Conservation (phyloP, 352 stramenopile species). For the Pythium aquatile region DNA sequence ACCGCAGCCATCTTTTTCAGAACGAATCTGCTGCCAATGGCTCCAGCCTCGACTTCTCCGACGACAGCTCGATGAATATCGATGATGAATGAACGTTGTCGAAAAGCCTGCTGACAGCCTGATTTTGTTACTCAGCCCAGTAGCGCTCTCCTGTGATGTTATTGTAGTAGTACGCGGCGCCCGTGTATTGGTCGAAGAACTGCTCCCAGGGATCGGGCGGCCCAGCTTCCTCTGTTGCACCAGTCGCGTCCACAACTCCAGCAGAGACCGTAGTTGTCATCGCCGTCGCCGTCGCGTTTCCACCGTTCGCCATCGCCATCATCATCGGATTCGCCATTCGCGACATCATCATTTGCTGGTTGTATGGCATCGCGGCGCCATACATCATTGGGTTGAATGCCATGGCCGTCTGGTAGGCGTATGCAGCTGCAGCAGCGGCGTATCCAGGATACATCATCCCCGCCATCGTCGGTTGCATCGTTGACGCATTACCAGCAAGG, state of each 20-base stretch:
- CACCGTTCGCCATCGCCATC: slow-evolving; percentile 16
- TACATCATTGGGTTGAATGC: slow-evolving; percentile 53
- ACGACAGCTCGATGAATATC: slow-evolving; percentile 77
- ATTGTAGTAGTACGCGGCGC: slow-evolving; percentile 88
- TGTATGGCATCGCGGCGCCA: slow-evolving; percentile 41
- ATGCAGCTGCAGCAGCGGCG: slow-evolving; percentile 35
- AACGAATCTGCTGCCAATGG: slow-evolving; percentile 27
- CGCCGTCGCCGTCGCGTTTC: not conserved
- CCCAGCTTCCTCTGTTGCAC: slow-evolving; percentile 5
- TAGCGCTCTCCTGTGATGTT: slow-evolving; percentile 82
- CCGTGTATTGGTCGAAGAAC: slow-evolving; percentile 86
- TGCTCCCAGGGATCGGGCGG: slow-evolving; percentile 78
- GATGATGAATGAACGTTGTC: slow-evolving; percentile 37
- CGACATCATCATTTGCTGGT: slow-evolving; percentile 41
- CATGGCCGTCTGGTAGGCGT: slow-evolving; percentile 65
- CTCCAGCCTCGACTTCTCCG: slow-evolving; percentile 71
- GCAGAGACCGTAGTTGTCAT: not conserved
- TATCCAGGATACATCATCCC: slow-evolving; percentile 54
- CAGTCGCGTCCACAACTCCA: slow-evolving; percentile 6
- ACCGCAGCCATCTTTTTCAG: slow-evolving; percentile 49
- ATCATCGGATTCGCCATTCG: slow-evolving; percentile 35
- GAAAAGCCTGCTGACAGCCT: slow-evolving; percentile 8
- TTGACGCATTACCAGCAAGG: slow-evolving; percentile 10
- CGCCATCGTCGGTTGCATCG: slow-evolving; percentile 33
- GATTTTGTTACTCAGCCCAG: slow-evolving; percentile 48